A percentile compares a stretch with the other conserved stretches of the same genome.
phyloP scores from a whole-genome alignment of 768 basidiomycete species.

The Cystoderma amianthinum region DNA sequence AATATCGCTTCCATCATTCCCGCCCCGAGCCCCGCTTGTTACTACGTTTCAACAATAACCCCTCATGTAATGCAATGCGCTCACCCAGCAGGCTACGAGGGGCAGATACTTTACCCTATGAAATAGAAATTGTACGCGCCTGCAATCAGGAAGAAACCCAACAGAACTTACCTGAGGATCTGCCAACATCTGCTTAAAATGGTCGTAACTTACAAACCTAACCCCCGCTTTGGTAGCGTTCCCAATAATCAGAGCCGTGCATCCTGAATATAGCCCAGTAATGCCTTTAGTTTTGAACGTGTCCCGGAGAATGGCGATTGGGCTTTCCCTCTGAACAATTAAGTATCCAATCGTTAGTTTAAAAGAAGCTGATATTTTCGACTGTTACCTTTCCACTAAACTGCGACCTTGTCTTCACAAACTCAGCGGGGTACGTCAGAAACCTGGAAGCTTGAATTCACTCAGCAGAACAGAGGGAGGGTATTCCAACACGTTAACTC shows the following conservation, averaged over 20 bases:
- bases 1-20: conserved; percentile 90
- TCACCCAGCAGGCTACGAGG: conserved; percentile 77
- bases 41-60: too few species aligned
- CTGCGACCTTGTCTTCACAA: conserved; percentile 90
- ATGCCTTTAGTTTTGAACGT: conserved; percentile 76
- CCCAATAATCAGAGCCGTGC: conserved; percentile 82
- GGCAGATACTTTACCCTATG: conserved; percentile 85
- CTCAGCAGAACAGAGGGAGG: conserved; percentile 17
- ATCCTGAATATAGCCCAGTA: conserved; percentile 88
- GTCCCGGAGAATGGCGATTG: conserved; percentile 64
- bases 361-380: neutral
- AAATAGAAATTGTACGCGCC: conserved; percentile 1
- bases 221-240: conserved; percentile 95
- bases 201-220: conserved; percentile 90
- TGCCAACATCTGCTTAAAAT: conserved; percentile 79
- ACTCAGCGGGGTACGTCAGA: conserved; percentile 86
- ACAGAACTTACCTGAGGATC: conserved; percentile 74
- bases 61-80: conserved; percentile 3
- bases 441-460: conserved; percentile 46
- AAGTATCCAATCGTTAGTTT: neutral
- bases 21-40: too few species aligned
- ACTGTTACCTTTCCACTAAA: conserved; percentile 69
- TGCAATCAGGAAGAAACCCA: neutral
- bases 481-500: conserved; percentile 19
- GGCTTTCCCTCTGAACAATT: conserved; percentile 55